Evolutionary conservation across 2,329 filamentous ascomycete genomes (phyloP), one percentile per base, ranked within the genome.

Genomic region (Penicillium sp.): DNA sequence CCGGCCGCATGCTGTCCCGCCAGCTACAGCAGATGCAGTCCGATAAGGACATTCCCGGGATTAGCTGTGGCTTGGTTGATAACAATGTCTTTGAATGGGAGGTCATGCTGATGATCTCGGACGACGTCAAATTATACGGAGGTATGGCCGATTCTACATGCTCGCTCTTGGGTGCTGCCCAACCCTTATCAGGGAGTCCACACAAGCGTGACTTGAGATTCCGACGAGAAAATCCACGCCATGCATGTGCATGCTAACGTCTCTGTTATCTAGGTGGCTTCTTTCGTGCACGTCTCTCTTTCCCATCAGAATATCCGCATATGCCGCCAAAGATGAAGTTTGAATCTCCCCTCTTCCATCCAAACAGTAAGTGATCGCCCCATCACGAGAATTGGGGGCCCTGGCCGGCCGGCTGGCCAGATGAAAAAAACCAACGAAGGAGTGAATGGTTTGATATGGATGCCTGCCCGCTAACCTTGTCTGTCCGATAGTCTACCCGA

Each of bases 71-170:
- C 0, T 74, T 98, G 29, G 82, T 90, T 36, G 82, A 84, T 58
- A 86, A 86, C 65, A 85, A 94, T 63, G 82, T 97, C 7, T 96
- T 96, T 53, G 86, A 94, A 72, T 98, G 93, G 93, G 90, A 97
- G 68, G 89, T 97, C 14, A 95, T 96, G 86, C 80, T 98, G 46
- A 97, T 98, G 91, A 91, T 97, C 52, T 88, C 81, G 48, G 90
- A 96, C 57, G 89, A 94, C 62, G 90, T 86, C 69, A 91, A 90
- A 69, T 86, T 87, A 67, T 96, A 96, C 58, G 90, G 90, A 58
- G 90, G 90, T 91, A 70, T 43, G 37, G 16, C 29, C 9, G 30
- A 21, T 18, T 13, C 11, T 15, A 7, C 15, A 23, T 11, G 6
- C 7, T 23, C 18, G 8, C 15, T 7, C 3, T 14, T 34, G 11